Evolutionary conservation across 2,329 filamentous ascomycete genomes (phyloP), one percentile per base, ranked within the genome.

Genomic region (Fusarium burgessii): DNA sequence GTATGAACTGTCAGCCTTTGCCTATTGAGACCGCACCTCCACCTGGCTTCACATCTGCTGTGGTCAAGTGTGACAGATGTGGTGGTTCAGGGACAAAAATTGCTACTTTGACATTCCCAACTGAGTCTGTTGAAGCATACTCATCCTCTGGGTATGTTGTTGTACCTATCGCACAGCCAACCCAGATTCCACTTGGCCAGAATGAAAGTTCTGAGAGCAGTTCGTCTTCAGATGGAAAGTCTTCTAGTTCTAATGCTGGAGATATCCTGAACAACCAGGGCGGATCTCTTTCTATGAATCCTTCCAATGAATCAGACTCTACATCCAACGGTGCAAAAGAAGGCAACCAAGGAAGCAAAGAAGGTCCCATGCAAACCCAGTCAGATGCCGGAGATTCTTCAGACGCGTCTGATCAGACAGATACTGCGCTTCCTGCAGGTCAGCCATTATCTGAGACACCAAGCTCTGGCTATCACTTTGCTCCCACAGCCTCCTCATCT

Each of bases 1-100:
- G 20, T 18, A 45, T 66, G 6, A 57, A 66, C 20, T 66, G 63
- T 1, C 40, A 66, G 12, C 40, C 35, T 1, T 41, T 20, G 2
- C 40, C 40, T 6, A 60, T 66, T 4, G 62, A 66, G 9, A 66
- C 63, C 3, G 62, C 63, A 1, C 52, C 63, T 8, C 62, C 63
- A 1, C 46, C 63, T n/a, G 63, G 62, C 1, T 66, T 66, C 13
- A 66, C 63, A 2, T 25, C 41, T 6, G 63, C 61, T 3, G n/a
- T 66, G 1, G 62, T 66, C 5, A 60, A 66, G 18, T 66, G 63
- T 23, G 58, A 42, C 5, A 45, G n/a, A 0, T 66, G 63, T 3
- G 63, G 62, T n/a, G 46, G 46, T 0, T 13, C 47, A 4, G 63
- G 54, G 1, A 60, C 54, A 1, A 57, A 66, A 1, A 35, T 66